These are phyloP conservation scores for Acanthamoeba triangularis DNA, from an alignment of 208 protist genomes.

Conservation along the genomic window DNA sequence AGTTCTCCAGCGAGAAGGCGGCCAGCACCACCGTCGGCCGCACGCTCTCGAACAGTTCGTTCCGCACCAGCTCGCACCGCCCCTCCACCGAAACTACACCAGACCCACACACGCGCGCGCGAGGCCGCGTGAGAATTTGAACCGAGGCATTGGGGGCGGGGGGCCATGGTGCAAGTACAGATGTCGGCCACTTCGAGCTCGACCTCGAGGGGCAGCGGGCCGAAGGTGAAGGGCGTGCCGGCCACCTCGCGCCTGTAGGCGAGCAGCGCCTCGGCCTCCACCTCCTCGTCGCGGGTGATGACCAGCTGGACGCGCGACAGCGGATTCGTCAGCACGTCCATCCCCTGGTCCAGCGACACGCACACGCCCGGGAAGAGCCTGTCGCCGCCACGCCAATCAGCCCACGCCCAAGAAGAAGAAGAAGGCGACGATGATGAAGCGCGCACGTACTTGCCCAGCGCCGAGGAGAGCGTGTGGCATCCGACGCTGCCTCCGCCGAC, in stretches of 20 bases:
- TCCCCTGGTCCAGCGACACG: slow-evolving; percentile 26
- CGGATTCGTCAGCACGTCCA: slow-evolving; percentile 24
- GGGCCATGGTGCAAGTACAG: background rate
- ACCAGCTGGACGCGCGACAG: slow-evolving; percentile 34
- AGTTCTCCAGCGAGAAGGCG: slow-evolving; percentile 50
- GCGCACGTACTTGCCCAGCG: slow-evolving; percentile 1
- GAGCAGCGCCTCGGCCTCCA: slow-evolving; percentile 20
- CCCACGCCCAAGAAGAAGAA: no score
- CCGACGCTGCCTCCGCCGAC: slow-evolving; percentile 16
- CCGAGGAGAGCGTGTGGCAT: background rate
- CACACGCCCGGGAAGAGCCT: slow-evolving; percentile 34
- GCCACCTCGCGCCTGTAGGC: background rate
- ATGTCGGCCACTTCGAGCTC: slow-evolving; percentile 55
- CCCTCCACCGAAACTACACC: slow-evolving; percentile 9
- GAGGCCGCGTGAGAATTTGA: background rate
- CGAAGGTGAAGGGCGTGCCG: slow-evolving; percentile 48
- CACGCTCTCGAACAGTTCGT: slow-evolving; percentile 19
- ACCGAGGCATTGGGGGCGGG: background rate
- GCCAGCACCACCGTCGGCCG: slow-evolving; percentile 32
- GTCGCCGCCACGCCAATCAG: background rate
- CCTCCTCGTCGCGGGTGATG: slow-evolving; percentile 34
- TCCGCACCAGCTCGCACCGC: background rate
- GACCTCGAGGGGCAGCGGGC: slow-evolving; percentile 1
- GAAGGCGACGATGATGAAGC: no score
- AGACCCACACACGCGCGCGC: background rate